Conservation (phyloP, 805 yeast genomes). For the Maudiozyma serrabonitensis region DNA sequence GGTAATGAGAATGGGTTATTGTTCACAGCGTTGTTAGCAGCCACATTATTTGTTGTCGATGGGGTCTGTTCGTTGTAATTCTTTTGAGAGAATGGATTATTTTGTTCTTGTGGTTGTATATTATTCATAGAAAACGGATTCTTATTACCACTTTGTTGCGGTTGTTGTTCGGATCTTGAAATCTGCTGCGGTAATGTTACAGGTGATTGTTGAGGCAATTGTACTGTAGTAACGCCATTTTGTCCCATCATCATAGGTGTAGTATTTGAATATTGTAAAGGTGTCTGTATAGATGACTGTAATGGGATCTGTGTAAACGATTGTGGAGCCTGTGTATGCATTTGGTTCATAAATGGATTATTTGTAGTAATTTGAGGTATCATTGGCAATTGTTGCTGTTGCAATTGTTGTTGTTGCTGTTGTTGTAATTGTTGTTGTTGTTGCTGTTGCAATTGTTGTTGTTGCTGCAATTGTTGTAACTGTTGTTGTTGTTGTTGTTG, state of each 20-base stretch:
- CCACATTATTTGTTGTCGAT: not conserved
- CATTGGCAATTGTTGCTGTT: slow-evolving; percentile 7
- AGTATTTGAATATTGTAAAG: slow-evolving; percentile 1
- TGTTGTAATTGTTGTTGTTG: not conserved
- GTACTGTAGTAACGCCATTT: slow-evolving; percentile 8
- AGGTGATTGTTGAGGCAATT: slow-evolving; percentile 2
- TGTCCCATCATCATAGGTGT: not conserved
- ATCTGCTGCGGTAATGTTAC: not conserved
- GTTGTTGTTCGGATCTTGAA: not conserved
- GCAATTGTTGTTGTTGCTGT: slow-evolving; percentile 7
- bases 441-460: slow-evolving; percentile 13
- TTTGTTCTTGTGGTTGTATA: slow-evolving; percentile 3
- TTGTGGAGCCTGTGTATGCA: slow-evolving; percentile 5
- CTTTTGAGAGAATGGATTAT: slow-evolving; percentile 10
- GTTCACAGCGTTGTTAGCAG: slow-evolving; percentile 1
- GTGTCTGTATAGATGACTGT: not conserved
- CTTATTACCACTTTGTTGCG: slow-evolving; percentile 19
- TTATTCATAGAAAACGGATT: slow-evolving; percentile 32
- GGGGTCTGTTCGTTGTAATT: slow-evolving; percentile 5
- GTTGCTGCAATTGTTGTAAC: not conserved
- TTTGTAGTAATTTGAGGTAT: slow-evolving; percentile 7
- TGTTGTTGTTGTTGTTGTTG: not conserved
- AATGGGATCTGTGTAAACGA: not conserved
- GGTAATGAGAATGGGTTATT: not conserved
- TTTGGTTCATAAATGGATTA: slow-evolving; percentile 9